phyloP scores from a whole-genome alignment of 2,329 filamentous ascomycete genomes.

The Cladosporium phlei region DNA sequence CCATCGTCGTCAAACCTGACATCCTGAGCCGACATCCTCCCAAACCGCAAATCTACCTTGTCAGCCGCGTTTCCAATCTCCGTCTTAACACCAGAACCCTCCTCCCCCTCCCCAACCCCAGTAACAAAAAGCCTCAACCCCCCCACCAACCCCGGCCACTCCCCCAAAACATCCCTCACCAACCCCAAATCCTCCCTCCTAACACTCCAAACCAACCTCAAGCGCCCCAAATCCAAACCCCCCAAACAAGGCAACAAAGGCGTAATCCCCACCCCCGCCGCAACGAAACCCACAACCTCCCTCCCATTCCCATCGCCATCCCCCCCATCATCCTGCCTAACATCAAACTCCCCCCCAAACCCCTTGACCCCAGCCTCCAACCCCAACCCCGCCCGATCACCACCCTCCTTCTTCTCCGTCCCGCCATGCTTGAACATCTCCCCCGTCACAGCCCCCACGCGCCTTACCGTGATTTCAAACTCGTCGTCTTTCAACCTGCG shows the following conservation, averaged over 20 bases:
- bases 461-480: slow-evolving; percentile 68
- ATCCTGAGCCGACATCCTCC: slow-evolving; percentile 48
- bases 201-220: slow-evolving; percentile 67
- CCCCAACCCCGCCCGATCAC: slow-evolving; percentile 43
- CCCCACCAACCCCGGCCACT: slow-evolving; percentile 47
- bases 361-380: slow-evolving; percentile 62
- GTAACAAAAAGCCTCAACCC: slow-evolving; percentile 64
- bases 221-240: slow-evolving; percentile 30
- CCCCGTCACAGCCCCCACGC: slow-evolving; percentile 63
- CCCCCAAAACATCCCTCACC: slow-evolving; percentile 55
- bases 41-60: slow-evolving; percentile 35
- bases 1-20: slow-evolving; percentile 32
- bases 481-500: slow-evolving; percentile 35
- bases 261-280: slow-evolving; percentile 78
- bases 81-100: too few relatives aligned
- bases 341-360: slow-evolving; percentile 62
- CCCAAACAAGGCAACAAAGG: slow-evolving; percentile 59
- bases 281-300: slow-evolving; percentile 58
- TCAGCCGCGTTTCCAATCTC: slow-evolving; percentile 17
- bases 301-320: too few relatives aligned
- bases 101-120: too few relatives aligned
- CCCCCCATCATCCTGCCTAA: slow-evolving; percentile 30
- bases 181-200: slow-evolving; percentile 58
- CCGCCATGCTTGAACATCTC: slow-evolving; percentile 51
- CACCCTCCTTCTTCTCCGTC: slow-evolving; percentile 13